Conservation (phyloP, 192 early-diverging fungal genomes). For the Kappamyces sp. region DNA sequence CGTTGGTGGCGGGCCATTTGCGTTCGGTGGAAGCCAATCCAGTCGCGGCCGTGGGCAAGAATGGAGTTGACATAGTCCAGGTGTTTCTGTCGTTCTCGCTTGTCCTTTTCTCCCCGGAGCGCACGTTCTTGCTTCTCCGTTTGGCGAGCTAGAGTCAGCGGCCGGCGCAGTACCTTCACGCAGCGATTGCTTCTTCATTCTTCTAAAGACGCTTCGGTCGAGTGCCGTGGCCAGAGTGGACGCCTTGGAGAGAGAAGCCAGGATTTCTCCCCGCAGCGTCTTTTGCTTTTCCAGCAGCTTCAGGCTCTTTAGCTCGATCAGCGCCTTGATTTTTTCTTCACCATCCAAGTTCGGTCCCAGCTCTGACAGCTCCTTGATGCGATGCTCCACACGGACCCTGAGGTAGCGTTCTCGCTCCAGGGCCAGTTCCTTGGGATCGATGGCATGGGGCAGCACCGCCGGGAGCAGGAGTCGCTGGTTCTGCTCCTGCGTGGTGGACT, state of each 20-base stretch:
- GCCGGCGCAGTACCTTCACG: slow-evolving; percentile 65
- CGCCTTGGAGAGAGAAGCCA: slow-evolving; percentile 61
- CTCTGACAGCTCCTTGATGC: slow-evolving; percentile 70
- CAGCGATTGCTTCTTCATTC: slow-evolving; percentile 41
- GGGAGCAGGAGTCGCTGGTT: slow-evolving; percentile 26
- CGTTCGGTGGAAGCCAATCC: slow-evolving; percentile 60
- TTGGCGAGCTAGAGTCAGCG: slow-evolving; percentile 74
- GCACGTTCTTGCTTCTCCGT: slow-evolving; percentile 89
- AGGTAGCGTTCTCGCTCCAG: slow-evolving; percentile 74
- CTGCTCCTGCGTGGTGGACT: slow-evolving; percentile 37
- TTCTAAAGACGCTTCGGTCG: slow-evolving; percentile 68
- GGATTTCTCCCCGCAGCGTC: slow-evolving; percentile 55
- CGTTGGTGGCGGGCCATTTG: slow-evolving; percentile 63
- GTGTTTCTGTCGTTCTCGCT: slow-evolving; percentile 74
- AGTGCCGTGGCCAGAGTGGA: slow-evolving; percentile 75
- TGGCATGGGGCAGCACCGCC: slow-evolving; percentile 49
- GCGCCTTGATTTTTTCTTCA: slow-evolving; percentile 61
- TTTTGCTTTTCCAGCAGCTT: slow-evolving; percentile 73
- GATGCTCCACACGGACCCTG: slow-evolving; percentile 62
- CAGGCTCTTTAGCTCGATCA: slow-evolving; percentile 86
- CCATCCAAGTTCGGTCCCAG: slow-evolving; percentile 63
- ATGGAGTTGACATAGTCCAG: slow-evolving; percentile 72
- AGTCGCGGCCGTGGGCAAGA: slow-evolving; percentile 60
- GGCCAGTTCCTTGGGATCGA: slow-evolving; percentile 72
- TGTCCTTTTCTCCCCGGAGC: slow-evolving; percentile 79